Evolutionary conservation across 179 eudicot genomes (phyloP), one percentile per base, ranked within the genome.

Genomic region (Corrigiola litoralis): DNA sequence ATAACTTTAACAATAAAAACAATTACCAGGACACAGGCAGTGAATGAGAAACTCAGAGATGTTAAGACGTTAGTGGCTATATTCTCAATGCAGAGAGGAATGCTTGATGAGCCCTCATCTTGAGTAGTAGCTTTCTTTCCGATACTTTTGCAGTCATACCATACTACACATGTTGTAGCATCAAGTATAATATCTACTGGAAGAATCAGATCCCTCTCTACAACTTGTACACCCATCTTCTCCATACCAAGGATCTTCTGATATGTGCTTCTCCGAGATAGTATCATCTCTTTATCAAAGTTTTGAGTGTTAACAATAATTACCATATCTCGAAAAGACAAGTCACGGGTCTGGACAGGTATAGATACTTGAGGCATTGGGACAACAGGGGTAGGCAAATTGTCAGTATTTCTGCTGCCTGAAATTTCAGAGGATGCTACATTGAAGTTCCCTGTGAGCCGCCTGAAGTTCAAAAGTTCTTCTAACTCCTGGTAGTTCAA

Each of bases 261-360:
- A 73, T 95, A 95, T 63, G 96, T 86, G 76, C 87, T 81, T 78
- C 97, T 86, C 75, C 95, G 81, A 40, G 96, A 91, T 63, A 95
- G 83, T 70, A 95, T 79, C 99, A 95, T 95, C 75, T 95, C 97
- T 73, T 85, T 83, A 40, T 87, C 86, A 75, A 72, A 71, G 68
- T 82, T 79, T 71, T 79, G 84, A 60, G 99, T 91, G 79, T 95
- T 95, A 27, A 91, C 85, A 71, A 95, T 71, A 64, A 95, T 60
- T 45, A 85, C 58, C 51, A 69, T 74, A 29, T 79, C 76, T 49
- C 83, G 87, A 66, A 53, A 81, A 38, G 85, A 72, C 62, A 76
- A 37, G 33, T 67, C 63, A 58, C 64, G 62, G 25, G 58, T 38
- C 34, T 65, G 59, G 33, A 33, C 54, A 31, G 68, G 64, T 72